Base-by-base conservation (phyloP, 2,329 filamentous ascomycete species). In the Ascocoryne sarcoides region DNA sequence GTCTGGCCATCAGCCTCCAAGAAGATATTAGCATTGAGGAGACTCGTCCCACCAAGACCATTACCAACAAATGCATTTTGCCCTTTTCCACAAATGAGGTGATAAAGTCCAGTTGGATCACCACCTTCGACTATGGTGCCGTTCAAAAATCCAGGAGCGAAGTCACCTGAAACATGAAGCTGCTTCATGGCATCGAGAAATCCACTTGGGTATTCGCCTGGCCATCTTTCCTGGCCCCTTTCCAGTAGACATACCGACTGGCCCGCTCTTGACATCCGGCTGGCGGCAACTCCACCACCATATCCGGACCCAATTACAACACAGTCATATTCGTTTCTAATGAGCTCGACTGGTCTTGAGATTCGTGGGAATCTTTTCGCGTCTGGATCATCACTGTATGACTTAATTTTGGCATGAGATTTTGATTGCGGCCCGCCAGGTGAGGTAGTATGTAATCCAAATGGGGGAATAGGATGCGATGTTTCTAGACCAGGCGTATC, bases 291-390 rank as follows among this genome's bases (percentile, higher is more conserved):
- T 17, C 71, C 74, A 29, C 76, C 79, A 17, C 80, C 80, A 56
- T 84, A 84, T 1, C 80, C 80, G 8, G 77, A 82, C 1, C 80
- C 79, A 42, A 84, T 74, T 20, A 84, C 75, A 9, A 84, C 69
- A 29, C 73, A 73, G 59, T 84, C 79, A 49, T 84, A 84, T 5
- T 62, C 62, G 40, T 64, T 62, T 18, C 70, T 66, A 55, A 82
- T 69, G 18, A 77, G 60, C 53, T 78, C 70, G 10, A 79, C 67
- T 0, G 73, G 68, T 43, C 67, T 70, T 16, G 73, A 74, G 43
- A 79, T 70, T 1, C 74, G 66, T 1, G 73, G 74, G 45, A 69
- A 76, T 18, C 42, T 30, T 32, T 53, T 52, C 5, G 31, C 42
- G 10, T 50, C 36, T n/a, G 51, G 40, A 35, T 60, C 53, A 43